These are phyloP conservation scores for Cornus florida DNA, from an alignment of 148 eudicot genomes.

Conservation along the genomic window DNA sequence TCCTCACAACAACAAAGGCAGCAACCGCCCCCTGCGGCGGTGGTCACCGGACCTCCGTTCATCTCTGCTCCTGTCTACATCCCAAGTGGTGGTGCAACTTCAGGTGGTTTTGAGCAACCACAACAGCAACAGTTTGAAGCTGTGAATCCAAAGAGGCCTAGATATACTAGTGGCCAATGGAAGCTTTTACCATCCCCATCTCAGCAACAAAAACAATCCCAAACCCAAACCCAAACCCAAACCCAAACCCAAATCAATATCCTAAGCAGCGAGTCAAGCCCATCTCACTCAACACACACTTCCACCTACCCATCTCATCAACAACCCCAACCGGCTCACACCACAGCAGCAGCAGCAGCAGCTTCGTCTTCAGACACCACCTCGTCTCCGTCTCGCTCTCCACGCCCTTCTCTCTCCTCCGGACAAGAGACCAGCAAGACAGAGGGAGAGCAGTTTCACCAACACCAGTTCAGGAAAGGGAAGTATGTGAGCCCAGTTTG, in stretches of 20 bases:
- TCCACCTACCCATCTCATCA: neutral
- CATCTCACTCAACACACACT: constrained; percentile 16
- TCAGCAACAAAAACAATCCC: constrained; percentile 19
- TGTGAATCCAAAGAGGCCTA: constrained; percentile 34
- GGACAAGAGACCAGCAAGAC: constrained; percentile 22
- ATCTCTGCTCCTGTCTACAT: neutral
- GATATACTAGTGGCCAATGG: constrained; percentile 47
- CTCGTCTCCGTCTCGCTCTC: constrained; percentile 34
- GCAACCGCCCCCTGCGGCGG: neutral
- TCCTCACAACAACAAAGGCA: neutral
- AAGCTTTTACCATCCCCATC: constrained; percentile 37
- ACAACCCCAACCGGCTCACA: constrained; percentile 8
- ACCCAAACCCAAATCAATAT: constrained; percentile 13
- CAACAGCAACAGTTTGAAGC: constrained; percentile 26
- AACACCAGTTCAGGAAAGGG: constrained; percentile 60
- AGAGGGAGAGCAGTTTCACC: constrained; percentile 27
- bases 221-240: too few species aligned
- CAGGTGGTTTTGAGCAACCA: constrained; percentile 3
- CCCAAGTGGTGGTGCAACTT: constrained; percentile 5
- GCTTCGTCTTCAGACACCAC: constrained; percentile 42
- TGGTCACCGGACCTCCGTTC: constrained; percentile 2
- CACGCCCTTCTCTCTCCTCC: constrained; percentile 22
- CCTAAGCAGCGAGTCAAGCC: constrained; percentile 12
- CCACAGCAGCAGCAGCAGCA: neutral
- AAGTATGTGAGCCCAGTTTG: constrained; percentile 85